These are phyloP conservation scores for Alternaria ethzedia DNA, from an alignment of 2,329 filamentous ascomycete species.

Conservation along the genomic window DNA sequence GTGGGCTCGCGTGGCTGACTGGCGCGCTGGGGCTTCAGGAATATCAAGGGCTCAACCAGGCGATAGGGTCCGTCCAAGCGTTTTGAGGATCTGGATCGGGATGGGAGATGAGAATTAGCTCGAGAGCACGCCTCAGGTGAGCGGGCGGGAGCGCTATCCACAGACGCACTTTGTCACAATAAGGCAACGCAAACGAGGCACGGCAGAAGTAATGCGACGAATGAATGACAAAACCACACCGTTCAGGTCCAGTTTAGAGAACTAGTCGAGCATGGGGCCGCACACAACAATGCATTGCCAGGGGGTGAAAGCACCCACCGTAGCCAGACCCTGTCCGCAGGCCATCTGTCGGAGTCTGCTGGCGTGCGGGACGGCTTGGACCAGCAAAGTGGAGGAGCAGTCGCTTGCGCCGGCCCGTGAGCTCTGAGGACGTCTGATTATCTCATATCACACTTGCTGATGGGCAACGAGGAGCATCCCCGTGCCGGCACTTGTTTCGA, in stretches of 20 bases:
- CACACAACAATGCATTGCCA: constrained; percentile 42
- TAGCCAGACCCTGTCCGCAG: constrained; percentile 43
- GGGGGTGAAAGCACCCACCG: constrained; percentile 41
- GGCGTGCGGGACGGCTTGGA: constrained; percentile 50
- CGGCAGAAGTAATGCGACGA: constrained; percentile 47
- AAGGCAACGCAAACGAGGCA: constrained; percentile 49
- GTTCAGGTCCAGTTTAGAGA: constrained; percentile 43
- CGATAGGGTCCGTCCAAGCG: constrained; percentile 52
- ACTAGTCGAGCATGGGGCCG: constrained; percentile 41
- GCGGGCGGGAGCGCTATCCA: constrained; percentile 45
- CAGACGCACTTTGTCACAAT: constrained; percentile 46
- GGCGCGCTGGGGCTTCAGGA: constrained; percentile 43
- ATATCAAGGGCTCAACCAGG: constrained; percentile 47
- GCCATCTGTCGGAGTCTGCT: constrained; percentile 44
- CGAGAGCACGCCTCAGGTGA: constrained; percentile 47
- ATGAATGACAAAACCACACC: constrained; percentile 47
- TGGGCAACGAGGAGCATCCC: constrained; percentile 11
- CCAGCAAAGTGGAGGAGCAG: constrained; percentile 44
- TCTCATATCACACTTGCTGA: constrained; percentile 19
- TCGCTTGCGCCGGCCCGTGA: constrained; percentile 47
- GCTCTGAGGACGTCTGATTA: constrained; percentile 20
- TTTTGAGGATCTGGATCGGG: constrained; percentile 50
- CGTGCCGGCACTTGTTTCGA: constrained; percentile 9
- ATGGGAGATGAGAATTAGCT: constrained; percentile 42
- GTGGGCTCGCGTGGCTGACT: constrained; percentile 52